Conservation (phyloP, 495 filamentous ascomycete genomes). For the Podospora tetraspora region DNA sequence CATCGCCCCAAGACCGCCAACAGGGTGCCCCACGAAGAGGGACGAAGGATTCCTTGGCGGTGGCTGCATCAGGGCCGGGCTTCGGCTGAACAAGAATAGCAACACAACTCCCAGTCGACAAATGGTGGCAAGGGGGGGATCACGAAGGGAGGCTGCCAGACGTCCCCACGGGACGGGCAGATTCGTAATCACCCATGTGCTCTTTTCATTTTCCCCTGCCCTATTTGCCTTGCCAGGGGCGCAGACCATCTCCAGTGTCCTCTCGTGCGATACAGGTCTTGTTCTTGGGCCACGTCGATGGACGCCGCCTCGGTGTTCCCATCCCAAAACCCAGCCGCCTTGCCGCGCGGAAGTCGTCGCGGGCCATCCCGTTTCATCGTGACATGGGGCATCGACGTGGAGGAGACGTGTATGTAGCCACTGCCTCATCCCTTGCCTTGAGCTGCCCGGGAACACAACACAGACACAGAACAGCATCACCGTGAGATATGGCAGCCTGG, state of each 20-base stretch:
- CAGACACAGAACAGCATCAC: background rate
- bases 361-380: conserved; percentile 11
- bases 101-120: background rate
- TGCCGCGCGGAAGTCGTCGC: conserved; percentile 9
- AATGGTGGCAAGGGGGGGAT: background rate
- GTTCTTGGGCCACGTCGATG: background rate
- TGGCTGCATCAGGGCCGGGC: background rate
- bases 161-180: background rate
- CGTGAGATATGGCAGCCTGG: background rate
- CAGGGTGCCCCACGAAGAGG: background rate
- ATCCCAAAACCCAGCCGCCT: conserved; percentile 3
- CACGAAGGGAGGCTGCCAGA: background rate
- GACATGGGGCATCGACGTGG: background rate
- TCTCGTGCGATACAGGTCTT: background rate
- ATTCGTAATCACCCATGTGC: background rate
- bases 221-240: background rate
- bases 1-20: background rate
- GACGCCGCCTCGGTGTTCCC: background rate
- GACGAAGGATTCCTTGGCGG: conserved; percentile 11
- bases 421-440: background rate
- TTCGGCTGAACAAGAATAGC: background rate
- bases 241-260: background rate
- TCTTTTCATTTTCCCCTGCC: background rate
- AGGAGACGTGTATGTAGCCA: background rate
- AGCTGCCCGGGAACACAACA: background rate